Base-by-base conservation (phyloP, 1,139 yeast species). In the Blastobotrys raffinosifermentans region DNA sequence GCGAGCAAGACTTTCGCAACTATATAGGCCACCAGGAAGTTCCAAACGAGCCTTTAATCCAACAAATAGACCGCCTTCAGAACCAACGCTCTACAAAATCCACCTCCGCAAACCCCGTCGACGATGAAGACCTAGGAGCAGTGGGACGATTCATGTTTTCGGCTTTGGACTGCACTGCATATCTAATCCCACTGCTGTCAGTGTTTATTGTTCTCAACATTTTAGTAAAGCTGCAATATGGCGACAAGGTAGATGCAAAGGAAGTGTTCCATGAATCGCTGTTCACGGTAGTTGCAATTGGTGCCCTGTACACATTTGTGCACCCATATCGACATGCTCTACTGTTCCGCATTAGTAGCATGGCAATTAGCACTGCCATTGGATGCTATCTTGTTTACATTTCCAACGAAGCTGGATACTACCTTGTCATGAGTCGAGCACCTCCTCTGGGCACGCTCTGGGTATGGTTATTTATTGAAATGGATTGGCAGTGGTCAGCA, bases 391-490 rank as follows among this genome's bases (percentile, higher is more conserved):
- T 64, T 22, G 48, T 64, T 8, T 56, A 54, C 38, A 49, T 57
- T 8, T 47, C 64, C 13, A 54, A 61, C 36, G 62, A 57, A 37
- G 61, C 55, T 31, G 67, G 66, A 19, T 64, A 64, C 49, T 60
- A 56, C 43, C 57, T 60, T 4, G 56, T 61, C 19, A 65, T 64
- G 68, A 51, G 55, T 31, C 49, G 57, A 30, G 66, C 67, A 2
- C 69, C 69, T 4, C 64, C 69, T 1, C 44, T 64, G 11, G 69
- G 68, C 11, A 64, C 70, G 4, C 43, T 64, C 5, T 60, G 65
- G 60, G 57, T 62, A 6, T 65, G 69, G 67, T 46, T 62, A 26
- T 60, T 64, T 38, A 43, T 64, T 13, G 69, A 64, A 41, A 49
- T 64, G 55, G 64, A 61, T 29, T 61, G 66, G 62, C 50, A 58